Conservation (phyloP, 148 eudicot species). For the Rhododendron griersonianum region DNA sequence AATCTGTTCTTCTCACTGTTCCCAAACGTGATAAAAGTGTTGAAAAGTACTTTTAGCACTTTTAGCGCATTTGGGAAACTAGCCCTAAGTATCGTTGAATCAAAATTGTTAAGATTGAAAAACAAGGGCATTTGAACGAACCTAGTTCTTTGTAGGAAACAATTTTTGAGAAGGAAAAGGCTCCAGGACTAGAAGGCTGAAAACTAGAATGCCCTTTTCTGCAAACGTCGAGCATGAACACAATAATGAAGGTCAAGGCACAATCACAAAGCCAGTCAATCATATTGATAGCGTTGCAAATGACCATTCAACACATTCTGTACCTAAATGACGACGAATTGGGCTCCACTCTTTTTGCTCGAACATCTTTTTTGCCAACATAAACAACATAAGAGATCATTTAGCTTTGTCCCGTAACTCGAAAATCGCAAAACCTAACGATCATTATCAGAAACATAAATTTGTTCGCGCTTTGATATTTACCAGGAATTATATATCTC, state of each 20-base stretch:
- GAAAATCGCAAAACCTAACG: not conserved
- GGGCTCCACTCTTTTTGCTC: slow-evolving; percentile 5
- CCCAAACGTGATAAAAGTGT: no score
- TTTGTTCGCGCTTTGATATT: not conserved
- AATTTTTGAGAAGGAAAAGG: slow-evolving; percentile 28
- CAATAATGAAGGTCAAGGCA: not conserved
- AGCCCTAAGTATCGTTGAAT: not conserved
- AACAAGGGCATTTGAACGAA: slow-evolving; percentile 1
- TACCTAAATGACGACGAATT: slow-evolving; percentile 10
- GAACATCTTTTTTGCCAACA: slow-evolving; percentile 9
- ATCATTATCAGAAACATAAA: not conserved
- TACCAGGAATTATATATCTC: slow-evolving; percentile 35
- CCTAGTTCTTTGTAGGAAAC: slow-evolving; percentile 28
- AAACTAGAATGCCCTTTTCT: slow-evolving; percentile 23
- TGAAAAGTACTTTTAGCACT: no score
- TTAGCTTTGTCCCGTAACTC: not conserved
- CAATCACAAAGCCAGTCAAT: not conserved
- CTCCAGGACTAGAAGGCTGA: slow-evolving; percentile 9
- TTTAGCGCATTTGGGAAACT: not conserved
- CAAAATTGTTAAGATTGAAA: not conserved
- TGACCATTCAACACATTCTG: not conserved
- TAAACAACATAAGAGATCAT: not conserved
- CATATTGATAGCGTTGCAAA: not conserved
- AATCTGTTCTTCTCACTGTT: slow-evolving; percentile 26
- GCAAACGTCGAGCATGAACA: slow-evolving; percentile 9